Evolutionary conservation across 768 basidiomycete genomes (phyloP).

Genomic region (Phaeotremella skinneri): DNA sequence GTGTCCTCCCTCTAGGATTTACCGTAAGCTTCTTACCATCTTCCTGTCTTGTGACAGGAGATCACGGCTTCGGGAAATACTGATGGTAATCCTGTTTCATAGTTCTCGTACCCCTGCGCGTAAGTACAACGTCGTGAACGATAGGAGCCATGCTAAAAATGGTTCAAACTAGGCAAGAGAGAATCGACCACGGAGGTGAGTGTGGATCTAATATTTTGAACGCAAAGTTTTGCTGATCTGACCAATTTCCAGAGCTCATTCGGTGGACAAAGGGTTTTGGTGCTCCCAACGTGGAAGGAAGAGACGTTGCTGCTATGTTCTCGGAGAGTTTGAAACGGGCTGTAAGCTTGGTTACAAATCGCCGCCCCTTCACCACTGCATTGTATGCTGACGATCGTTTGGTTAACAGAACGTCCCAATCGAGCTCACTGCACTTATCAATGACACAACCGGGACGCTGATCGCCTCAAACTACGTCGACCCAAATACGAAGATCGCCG

Average conservation of each 20-base stretch:
- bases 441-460: constrained; percentile 96
- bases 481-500: constrained; percentile 83
- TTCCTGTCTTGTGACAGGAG: background rate
- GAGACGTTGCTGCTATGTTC: constrained; percentile 93
- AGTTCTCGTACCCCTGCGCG: constrained; percentile 95
- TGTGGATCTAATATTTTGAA: background rate
- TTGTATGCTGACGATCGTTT: background rate
- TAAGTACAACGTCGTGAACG: constrained; percentile 54
- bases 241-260: constrained; percentile 61
- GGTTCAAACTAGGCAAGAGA: constrained; percentile 67
- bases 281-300: constrained; percentile 82
- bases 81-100: background rate
- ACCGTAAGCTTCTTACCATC: constrained; percentile 64
- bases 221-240: constrained; percentile 5
- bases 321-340: constrained; percentile 71
- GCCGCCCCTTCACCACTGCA: background rate
- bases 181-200: constrained; percentile 78
- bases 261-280: constrained; percentile 99
- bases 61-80: background rate
- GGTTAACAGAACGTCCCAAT: constrained; percentile 71
- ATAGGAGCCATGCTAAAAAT: constrained; percentile 8
- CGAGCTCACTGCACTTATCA: constrained; percentile 80
- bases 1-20: constrained; percentile 77
- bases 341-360: too few species aligned
- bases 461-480: constrained; percentile 97